These are phyloP conservation scores for Hygrophoropsis aurantiaca DNA, from an alignment of 768 basidiomycete genomes.

Conservation along the genomic window DNA sequence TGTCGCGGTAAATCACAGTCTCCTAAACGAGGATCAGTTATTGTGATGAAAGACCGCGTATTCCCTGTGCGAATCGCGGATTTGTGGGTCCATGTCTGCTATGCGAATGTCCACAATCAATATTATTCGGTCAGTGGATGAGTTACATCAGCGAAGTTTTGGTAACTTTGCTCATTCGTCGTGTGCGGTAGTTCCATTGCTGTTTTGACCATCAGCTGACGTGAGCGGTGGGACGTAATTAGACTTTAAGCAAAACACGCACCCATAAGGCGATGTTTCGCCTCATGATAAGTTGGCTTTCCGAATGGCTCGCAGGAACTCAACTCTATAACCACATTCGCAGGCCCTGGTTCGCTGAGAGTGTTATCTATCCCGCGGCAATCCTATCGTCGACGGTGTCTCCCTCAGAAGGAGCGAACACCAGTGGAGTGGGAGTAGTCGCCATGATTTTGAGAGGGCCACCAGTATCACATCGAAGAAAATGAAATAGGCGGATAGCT, in stretches of 20 bases:
- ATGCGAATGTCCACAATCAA: too few species aligned
- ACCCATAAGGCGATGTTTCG: slow-evolving; percentile 20
- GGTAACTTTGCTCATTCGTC: too few species aligned
- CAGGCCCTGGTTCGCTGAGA: slow-evolving; percentile 19
- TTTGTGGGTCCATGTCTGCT: too few species aligned
- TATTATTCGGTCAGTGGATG: too few species aligned
- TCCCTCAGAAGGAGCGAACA: too few species aligned
- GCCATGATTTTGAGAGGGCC: too few species aligned
- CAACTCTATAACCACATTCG: slow-evolving; percentile 10
- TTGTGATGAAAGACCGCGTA: slow-evolving; percentile 15
- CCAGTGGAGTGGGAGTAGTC: too few species aligned
- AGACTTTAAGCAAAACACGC: slow-evolving; percentile 38
- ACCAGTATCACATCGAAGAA: too few species aligned
- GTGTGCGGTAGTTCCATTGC: slow-evolving; percentile 13
- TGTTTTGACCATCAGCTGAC: slow-evolving; percentile 27
- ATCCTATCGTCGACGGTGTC: slow-evolving; percentile 17
- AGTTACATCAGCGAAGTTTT: too few species aligned
- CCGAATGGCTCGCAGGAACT: slow-evolving; percentile 13
- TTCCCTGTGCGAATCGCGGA: background rate
- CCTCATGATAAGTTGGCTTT: slow-evolving; percentile 8
- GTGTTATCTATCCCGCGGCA: slow-evolving; percentile 30
- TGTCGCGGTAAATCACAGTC: slow-evolving; percentile 10
- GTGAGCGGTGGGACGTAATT: slow-evolving; percentile 33
- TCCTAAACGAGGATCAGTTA: slow-evolving; percentile 6
- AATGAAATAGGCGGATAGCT: too few species aligned